Evolutionary conservation across 2,329 filamentous ascomycete genomes (phyloP).

Genomic region (Biscogniauxia mediterranea): DNA sequence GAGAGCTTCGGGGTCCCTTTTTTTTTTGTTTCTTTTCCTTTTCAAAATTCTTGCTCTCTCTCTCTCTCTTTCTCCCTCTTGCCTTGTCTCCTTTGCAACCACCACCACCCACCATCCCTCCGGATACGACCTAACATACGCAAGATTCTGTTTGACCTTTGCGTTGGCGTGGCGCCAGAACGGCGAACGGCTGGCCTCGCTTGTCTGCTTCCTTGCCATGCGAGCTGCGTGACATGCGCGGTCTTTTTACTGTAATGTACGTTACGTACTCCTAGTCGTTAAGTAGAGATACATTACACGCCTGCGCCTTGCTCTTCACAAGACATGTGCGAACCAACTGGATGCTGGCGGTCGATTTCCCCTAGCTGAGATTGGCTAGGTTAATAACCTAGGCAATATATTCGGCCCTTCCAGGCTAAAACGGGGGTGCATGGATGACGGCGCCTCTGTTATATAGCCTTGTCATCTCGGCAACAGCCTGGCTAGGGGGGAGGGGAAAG

Average conservation of each 20-base stretch:
- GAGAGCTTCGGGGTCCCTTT: neutral
- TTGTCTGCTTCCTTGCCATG: neutral
- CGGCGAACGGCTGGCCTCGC: neutral
- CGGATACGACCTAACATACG: neutral
- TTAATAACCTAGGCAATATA: slow-evolving; percentile 35
- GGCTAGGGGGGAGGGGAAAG: slow-evolving; percentile 10
- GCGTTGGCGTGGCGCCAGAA: neutral
- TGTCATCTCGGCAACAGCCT: slow-evolving; percentile 25
- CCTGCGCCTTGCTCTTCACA: slow-evolving; percentile 8
- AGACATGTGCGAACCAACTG: slow-evolving; percentile 12
- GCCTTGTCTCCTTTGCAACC: neutral
- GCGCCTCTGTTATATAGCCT: slow-evolving; percentile 22
- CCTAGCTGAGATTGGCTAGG: slow-evolving; percentile 34
- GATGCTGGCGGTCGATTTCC: slow-evolving; percentile 29
- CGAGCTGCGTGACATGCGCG: neutral
- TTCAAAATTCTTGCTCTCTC: neutral
- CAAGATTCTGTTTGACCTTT: neutral
- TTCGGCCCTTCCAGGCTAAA: slow-evolving; percentile 46
- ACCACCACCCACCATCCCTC: neutral
- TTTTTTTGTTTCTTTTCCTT: neutral
- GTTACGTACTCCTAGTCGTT: neutral
- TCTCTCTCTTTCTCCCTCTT: neutral
- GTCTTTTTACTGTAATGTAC: neutral
- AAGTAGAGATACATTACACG: neutral
- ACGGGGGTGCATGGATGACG: slow-evolving; percentile 28